Percentiles rank a stretch among this genome's conserved stretches.
phyloP scores from a whole-genome alignment of 1,284 basidiomycete genomes.

The Phenoliferia sp. region DNA sequence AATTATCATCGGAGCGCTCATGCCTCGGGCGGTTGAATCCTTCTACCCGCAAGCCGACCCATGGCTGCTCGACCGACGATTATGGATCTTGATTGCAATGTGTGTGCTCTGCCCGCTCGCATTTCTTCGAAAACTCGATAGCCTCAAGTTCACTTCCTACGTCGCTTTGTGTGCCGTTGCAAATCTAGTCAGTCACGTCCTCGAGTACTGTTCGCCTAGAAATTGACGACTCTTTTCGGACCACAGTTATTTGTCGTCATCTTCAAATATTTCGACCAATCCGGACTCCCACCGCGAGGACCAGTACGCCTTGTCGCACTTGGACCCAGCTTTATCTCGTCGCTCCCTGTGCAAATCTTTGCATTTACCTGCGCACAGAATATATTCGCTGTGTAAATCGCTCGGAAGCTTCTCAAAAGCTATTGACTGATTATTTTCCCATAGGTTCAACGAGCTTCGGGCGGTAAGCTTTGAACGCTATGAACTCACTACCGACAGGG shows the following conservation, averaged over 20 bases:
- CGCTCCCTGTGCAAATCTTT: conserved; percentile 83
- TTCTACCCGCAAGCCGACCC: conserved; percentile 63
- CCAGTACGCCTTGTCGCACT: conserved; percentile 50
- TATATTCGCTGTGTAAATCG: conserved; percentile 14
- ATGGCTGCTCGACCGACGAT: conserved; percentile 69
- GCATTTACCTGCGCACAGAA: conserved; percentile 39
- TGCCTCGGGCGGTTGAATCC: conserved; percentile 86
- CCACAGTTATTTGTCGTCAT: conserved; percentile 34
- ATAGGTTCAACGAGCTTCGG: conserved; percentile 78
- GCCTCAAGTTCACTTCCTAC: conserved; percentile 59
- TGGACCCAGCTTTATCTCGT: conserved; percentile 72
- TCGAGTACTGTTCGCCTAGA: not conserved
- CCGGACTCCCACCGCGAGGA: conserved; percentile 25
- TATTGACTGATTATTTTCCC: not conserved
- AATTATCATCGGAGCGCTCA: conserved; percentile 84
- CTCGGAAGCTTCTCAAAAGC: conserved; percentile 24
- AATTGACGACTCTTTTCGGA: not conserved
- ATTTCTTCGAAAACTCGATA: conserved; percentile 72
- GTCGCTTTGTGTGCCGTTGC: conserved; percentile 74
- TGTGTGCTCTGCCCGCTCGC: conserved; percentile 77
- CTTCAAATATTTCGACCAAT: conserved; percentile 33
- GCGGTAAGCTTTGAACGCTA: conserved; percentile 24
- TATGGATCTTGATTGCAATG: conserved; percentile 82
- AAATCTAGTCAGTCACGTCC: conserved; percentile 51
- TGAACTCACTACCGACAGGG: too few relatives aligned